These are phyloP conservation scores for Umbelopsis sp. DNA, from an alignment of 192 early-diverging fungal species.

Conservation along the genomic window DNA sequence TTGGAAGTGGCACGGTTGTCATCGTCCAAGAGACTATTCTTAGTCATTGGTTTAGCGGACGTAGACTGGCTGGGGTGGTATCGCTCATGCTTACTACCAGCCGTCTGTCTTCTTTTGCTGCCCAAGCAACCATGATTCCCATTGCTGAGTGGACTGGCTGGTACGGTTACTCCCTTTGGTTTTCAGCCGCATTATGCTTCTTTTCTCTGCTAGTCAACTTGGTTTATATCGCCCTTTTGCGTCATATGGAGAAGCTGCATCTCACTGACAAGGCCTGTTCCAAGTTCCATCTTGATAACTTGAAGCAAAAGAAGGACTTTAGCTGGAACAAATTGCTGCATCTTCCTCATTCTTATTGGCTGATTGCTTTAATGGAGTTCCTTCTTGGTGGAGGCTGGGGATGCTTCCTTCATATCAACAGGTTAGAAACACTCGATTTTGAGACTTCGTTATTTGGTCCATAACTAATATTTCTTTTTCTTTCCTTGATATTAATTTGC, in stretches of 20 bases:
- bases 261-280: slow-evolving; percentile 27
- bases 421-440: slow-evolving; percentile 20
- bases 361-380: slow-evolving; percentile 61
- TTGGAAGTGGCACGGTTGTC: slow-evolving; percentile 73
- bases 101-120: slow-evolving; percentile 71
- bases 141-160: slow-evolving; percentile 50
- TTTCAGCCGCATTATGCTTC: slow-evolving; percentile 65
- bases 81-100: slow-evolving; percentile 72
- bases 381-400: slow-evolving; percentile 65
- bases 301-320: slow-evolving; percentile 60
- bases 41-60: slow-evolving; percentile 75
- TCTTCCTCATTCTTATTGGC: slow-evolving; percentile 65
- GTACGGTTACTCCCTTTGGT: slow-evolving; percentile 54
- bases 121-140: slow-evolving; percentile 68
- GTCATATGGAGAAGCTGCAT: slow-evolving; percentile 29
- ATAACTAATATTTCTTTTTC: neutral
- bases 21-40: slow-evolving; percentile 84
- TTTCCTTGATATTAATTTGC: neutral
- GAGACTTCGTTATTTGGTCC: neutral
- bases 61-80: slow-evolving; percentile 67
- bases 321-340: slow-evolving; percentile 55
- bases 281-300: slow-evolving; percentile 23
- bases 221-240: slow-evolving; percentile 63
- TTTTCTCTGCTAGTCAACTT: slow-evolving; percentile 73
- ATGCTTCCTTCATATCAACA: slow-evolving; percentile 69